phyloP scores from a whole-genome alignment of 225 moss, liverwort and hornwort genomes.

The Pleurozium schreberi region DNA sequence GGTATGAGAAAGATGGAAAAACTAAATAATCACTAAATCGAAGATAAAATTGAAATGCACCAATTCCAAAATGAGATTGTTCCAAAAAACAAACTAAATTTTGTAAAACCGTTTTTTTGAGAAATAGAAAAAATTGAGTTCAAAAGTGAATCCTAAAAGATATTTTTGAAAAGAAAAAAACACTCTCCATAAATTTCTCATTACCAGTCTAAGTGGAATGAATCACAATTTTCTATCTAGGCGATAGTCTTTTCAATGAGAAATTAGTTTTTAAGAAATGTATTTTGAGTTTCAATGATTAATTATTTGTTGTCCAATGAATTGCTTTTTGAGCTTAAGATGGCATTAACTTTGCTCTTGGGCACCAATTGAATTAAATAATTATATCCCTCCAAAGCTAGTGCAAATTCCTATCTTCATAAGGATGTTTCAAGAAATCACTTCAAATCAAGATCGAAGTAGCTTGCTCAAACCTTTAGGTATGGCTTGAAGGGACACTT shows the following conservation, averaged over 20 bases:
- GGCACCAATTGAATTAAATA: neutral
- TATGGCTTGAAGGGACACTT: rapidly evolving
- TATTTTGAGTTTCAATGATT: neutral
- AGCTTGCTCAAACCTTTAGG: neutral
- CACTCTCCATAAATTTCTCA: neutral
- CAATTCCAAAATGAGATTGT: neutral
- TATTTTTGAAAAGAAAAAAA: neutral
- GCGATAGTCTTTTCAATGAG: no score
- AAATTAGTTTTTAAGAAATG: no score
- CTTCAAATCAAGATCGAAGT: neutral
- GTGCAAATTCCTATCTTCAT: neutral
- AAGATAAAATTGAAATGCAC: neutral
- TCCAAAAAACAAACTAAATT: neutral
- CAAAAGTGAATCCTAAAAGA: neutral
- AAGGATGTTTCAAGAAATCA: neutral
- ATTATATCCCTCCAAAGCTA: neutral
- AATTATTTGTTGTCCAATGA: neutral
- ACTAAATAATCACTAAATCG: neutral
- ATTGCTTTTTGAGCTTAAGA: neutral
- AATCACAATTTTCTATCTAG: neutral
- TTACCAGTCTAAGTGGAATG: neutral
- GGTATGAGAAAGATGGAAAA: neutral
- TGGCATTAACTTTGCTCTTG: neutral
- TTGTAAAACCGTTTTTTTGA: neutral
- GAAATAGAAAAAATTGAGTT: neutral